Base-by-base conservation (phyloP, 768 basidiomycete species). In the Atractiella rhizophila region DNA sequence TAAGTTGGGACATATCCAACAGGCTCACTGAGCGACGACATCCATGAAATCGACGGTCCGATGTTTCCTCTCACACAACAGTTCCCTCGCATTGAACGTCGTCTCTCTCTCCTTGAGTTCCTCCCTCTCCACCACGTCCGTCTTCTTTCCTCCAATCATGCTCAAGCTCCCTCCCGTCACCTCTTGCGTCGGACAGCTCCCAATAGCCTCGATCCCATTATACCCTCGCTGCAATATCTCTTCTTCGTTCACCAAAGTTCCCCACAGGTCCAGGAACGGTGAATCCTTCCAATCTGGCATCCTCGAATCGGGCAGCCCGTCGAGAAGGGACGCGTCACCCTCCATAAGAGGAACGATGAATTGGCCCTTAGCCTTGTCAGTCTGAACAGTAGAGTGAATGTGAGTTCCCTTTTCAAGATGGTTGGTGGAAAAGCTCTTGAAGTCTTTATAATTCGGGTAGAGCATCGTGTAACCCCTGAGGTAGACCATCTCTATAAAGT, bases 381-480 rank as follows among this genome's bases (percentile, higher is more conserved):
- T 59, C 20, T 58, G 62, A 12, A 71, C 67, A 19, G 63, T 60
- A 30, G 63, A 62, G 53, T 67, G 69, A 32, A 82, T 76, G 50
- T 83, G 80, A 31, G 73, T 70, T 21, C 80, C 80, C 12, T 71
- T 65, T 61, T 85, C 81, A 41, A 83, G 66, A 51, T 81, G 81
- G 56, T 85, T 85, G n/a, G 78, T 83, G 46, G 80, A 82, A 6
- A 85, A 57, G 23, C 78, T 80, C 28, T 64, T 56, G 50, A 70
- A 79, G 31, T 63, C 64, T 30, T 62, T 65, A 52, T 69, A 83
- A 59, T 83, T 83, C 9, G 81, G 79, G 53, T 85, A 85, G 24
- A 85, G 67, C 81, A 83, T 83, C 37, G 72, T 68, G 57, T 79
- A 80, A 3, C 80, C 78, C 4, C 72, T 70, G 11, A 83, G 64